Evolutionary conservation across 2,329 filamentous ascomycete genomes (phyloP), one percentile per base, ranked within the genome.

Genomic region (Fusarium luffae): DNA sequence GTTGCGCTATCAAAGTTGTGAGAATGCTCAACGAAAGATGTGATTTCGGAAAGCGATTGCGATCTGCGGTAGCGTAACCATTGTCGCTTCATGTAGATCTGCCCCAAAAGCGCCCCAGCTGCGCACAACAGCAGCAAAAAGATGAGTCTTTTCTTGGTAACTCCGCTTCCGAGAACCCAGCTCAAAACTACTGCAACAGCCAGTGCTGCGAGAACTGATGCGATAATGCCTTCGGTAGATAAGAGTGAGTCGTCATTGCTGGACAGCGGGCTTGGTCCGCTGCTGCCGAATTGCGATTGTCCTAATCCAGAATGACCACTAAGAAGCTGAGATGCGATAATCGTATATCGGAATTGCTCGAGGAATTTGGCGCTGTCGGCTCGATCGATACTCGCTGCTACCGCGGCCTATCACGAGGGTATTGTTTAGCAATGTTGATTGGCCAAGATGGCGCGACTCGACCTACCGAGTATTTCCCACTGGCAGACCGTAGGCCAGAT

Each of bases 281-380:
- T 71, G 8, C 68, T 59, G 32, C 68, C 69, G 6, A 75, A 63
- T 16, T 74, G 75, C 18, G 75, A 75, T 61, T 80, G 76, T 50
- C 80, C 75, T 18, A 79, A 59, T 42, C 87, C 88, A 6, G 88
- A 86, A 71, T 92, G 87, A 42, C 92, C 92, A 75, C 89, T 93
- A 42, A 98, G 85, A 16, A 98, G 86, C 78, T 97, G 94, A 23
- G 94, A 98, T 52, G 94, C 94, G 76, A 98, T 92, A 70, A 98
- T 93, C 23, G 93, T 92, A 81, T 98, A 98, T 69, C 94, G 92
- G 76, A 98, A 98, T 77, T 94, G 92, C 80, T 98, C 94, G 63
- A 97, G 86, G 75, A 98, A 97, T 71, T 90, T 90, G 72, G 91
- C 87, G 77, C 94, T 97, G 74, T 97, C 94, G 72, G 88, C 89